Evolutionary conservation across 805 yeast genomes (phyloP).

Genomic region (Candida oleophila): DNA sequence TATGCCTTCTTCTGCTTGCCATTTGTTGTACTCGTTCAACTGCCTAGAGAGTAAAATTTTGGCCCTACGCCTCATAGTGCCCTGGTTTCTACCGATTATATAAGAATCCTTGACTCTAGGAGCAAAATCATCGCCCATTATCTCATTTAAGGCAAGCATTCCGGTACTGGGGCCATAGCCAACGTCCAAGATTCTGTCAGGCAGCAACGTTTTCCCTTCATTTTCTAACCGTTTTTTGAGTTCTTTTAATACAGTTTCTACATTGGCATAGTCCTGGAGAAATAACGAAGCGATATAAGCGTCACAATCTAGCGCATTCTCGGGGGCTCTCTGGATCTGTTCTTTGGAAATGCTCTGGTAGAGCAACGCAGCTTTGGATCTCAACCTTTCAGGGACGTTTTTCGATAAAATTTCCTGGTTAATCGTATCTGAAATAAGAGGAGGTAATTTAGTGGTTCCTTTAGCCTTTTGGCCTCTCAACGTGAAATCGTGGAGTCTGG

Average conservation of each 20-base stretch:
- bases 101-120: constrained; percentile 71
- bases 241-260: constrained; percentile 65
- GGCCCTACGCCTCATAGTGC: constrained; percentile 78
- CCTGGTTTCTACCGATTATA: constrained; percentile 55
- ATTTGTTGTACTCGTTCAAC: constrained; percentile 38
- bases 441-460: constrained; percentile 55
- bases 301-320: constrained; percentile 57
- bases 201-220: constrained; percentile 48
- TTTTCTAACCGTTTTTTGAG: constrained; percentile 52
- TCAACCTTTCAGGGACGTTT: constrained; percentile 62
- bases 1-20: constrained; percentile 12
- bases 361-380: constrained; percentile 59
- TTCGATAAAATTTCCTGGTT: constrained; percentile 59
- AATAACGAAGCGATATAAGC: constrained; percentile 79
- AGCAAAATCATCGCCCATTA: constrained; percentile 63
- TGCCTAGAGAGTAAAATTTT: constrained; percentile 74
- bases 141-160: constrained; percentile 79
- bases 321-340: constrained; percentile 52
- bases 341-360: constrained; percentile 51
- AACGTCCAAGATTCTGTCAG: constrained; percentile 68
- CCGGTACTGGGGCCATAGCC: constrained; percentile 95
- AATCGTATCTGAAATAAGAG: constrained; percentile 54
- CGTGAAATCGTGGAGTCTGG: constrained; percentile 60
- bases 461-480: constrained; percentile 50
- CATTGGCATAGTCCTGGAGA: constrained; percentile 75